Base-by-base conservation (phyloP, 1,284 basidiomycete genomes). In the Acaromyces ingoldii region DNA sequence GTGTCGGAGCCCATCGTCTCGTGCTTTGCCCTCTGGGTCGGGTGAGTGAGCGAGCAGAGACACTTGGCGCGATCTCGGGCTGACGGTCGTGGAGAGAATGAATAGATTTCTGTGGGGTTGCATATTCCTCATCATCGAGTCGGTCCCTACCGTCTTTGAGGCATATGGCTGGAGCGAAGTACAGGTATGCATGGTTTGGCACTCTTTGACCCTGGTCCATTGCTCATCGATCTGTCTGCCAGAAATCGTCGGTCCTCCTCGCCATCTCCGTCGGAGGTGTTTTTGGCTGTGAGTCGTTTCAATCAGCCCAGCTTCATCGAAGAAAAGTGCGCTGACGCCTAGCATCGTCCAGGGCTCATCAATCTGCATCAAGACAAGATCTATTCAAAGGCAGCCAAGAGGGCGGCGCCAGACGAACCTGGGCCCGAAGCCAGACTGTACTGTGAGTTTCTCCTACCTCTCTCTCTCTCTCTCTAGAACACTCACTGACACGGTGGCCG, bases 301-400 rank as follows among this genome's bases (percentile, higher is more conserved):
- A n/a, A n/a, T n/a, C n/a, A n/a, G n/a, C n/a, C n/a, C n/a, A n/a
- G n/a, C n/a, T n/a, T n/a, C n/a, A n/a, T n/a, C n/a, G n/a, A n/a
- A n/a, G n/a, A n/a, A n/a, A n/a, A n/a, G n/a, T n/a, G n/a, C n/a
- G n/a, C n/a, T n/a, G n/a, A n/a, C n/a, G n/a, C n/a, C n/a, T n/a
- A n/a, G n/a, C n/a, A n/a, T n/a, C n/a, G n/a, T n/a, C 9, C 17
- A 60, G 6, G 86, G 33, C 65, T 86, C 24, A 83, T 84, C 36
- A 86, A 89, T 74, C 53, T 73, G 43, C 53, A 76, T 69, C 67
- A 70, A 34, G 67, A 70, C 17, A 55, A 58, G 41, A 49, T 67
- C 15, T 70, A 67, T 26, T 58, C 58, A 1, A 46, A 49, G 15
- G 34, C 58, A 2, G 57, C 22, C 15, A 34, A 30, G 22, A 42